Conservation (phyloP, 2,329 filamentous ascomycete genomes). For the Trichoderma sp. region DNA sequence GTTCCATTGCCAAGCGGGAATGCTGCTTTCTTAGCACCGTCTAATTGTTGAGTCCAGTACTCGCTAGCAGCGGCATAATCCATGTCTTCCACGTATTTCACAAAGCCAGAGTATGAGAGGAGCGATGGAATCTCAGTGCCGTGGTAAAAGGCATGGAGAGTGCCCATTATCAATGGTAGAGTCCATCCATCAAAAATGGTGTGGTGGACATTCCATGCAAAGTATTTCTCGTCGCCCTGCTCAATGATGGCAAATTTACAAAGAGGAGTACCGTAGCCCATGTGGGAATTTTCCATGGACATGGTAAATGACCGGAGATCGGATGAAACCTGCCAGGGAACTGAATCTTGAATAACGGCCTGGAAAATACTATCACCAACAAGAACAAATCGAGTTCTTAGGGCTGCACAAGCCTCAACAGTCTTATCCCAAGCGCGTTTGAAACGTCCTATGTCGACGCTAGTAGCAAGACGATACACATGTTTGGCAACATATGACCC, state of each 20-base stretch:
- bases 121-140: slow-evolving; percentile 6
- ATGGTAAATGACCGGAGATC: slow-evolving; percentile 13
- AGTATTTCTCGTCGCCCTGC: neutral
- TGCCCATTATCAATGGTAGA: slow-evolving; percentile 1
- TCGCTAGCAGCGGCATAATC: slow-evolving; percentile 11
- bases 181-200: slow-evolving; percentile 24
- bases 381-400: slow-evolving; percentile 30
- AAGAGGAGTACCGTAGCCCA: slow-evolving; percentile 16
- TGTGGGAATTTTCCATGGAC: slow-evolving; percentile 6
- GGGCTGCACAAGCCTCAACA: slow-evolving; percentile 26
- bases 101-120: slow-evolving; percentile 21
- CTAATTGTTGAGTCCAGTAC: slow-evolving; percentile 23
- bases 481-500: slow-evolving; percentile 30
- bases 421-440: slow-evolving; percentile 28
- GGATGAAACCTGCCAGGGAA: neutral
- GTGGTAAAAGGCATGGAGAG: slow-evolving; percentile 8
- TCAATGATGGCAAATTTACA: slow-evolving; percentile 4
- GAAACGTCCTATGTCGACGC: slow-evolving; percentile 26
- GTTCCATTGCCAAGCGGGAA: slow-evolving; percentile 6
- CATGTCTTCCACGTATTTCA: slow-evolving; percentile 22
- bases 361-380: slow-evolving; percentile 24
- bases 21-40: slow-evolving; percentile 2
- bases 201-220: slow-evolving; percentile 23
- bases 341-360: slow-evolving; percentile 26
- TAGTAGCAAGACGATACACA: slow-evolving; percentile 24